A percentile compares a stretch with the other conserved stretches of the same genome.
Evolutionary conservation across 169 alveolate genomes (phyloP).

Genomic region (Plasmodium gallinaceum): DNA sequence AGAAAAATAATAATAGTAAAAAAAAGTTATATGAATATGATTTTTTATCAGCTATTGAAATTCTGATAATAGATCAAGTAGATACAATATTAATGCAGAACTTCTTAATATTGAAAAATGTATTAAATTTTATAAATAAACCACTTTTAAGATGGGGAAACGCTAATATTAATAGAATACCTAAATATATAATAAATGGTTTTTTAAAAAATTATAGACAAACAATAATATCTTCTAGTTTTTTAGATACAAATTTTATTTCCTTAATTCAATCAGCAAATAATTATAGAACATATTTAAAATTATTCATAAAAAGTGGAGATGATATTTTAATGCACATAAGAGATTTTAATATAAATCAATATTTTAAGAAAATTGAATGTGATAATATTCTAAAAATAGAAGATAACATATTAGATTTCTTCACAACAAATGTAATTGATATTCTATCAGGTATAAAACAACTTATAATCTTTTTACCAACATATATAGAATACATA

Average conservation of each 20-base stretch:
- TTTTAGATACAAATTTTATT: constrained; percentile 56
- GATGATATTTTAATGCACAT: constrained; percentile 33
- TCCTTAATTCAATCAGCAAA: constrained; percentile 36
- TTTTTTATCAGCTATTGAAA: constrained; percentile 91
- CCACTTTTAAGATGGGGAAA: constrained; percentile 71
- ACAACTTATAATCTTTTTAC: constrained; percentile 66
- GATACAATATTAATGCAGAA: constrained; percentile 91
- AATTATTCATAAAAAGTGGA: constrained; percentile 40
- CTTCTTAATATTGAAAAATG: constrained; percentile 76
- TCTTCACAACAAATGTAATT: constrained; percentile 48
- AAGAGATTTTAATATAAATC: constrained; percentile 41
- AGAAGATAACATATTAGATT: constrained; percentile 49
- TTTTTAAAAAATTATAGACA: constrained; percentile 71
- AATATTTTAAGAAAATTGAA: constrained; percentile 65
- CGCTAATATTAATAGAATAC: constrained; percentile 64
- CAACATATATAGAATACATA: constrained; percentile 69
- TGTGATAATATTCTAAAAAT: constrained; percentile 50
- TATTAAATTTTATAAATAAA: constrained; percentile 54
- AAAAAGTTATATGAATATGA: constrained; percentile 81
- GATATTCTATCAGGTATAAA: constrained; percentile 53
- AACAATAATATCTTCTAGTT: constrained; percentile 62
- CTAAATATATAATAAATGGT: constrained; percentile 65
- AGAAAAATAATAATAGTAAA: constrained; percentile 10
- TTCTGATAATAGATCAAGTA: constrained; percentile 87
- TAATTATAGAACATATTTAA: constrained; percentile 49